These are phyloP conservation scores for Fusarium mangiferae DNA, from an alignment of 2,329 filamentous ascomycete genomes.

Conservation along the genomic window DNA sequence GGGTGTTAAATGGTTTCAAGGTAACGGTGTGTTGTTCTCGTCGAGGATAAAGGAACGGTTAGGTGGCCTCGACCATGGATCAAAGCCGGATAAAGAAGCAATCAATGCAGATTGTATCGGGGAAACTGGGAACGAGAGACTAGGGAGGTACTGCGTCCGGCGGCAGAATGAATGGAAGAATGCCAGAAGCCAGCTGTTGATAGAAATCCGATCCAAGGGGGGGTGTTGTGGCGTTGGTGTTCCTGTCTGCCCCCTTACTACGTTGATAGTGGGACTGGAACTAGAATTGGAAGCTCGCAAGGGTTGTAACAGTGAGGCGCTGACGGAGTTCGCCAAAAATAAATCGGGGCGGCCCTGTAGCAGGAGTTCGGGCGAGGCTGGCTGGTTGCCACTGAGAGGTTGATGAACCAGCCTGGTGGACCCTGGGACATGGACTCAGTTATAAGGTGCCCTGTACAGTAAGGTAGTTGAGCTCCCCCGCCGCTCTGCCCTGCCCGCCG, in stretches of 20 bases:
- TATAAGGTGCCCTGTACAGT: not conserved
- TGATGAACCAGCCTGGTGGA: not conserved
- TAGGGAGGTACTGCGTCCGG: conserved; percentile 31
- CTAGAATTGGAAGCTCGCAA: conserved; percentile 34
- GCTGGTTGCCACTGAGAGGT: not conserved
- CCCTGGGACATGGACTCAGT: conserved; percentile 3
- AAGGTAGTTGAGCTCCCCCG: not conserved
- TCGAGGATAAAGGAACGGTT: conserved; percentile 24
- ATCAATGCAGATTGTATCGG: conserved; percentile 20
- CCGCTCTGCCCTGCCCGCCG: not conserved
- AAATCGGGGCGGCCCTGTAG: conserved; percentile 28
- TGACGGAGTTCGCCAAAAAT: conserved; percentile 31
- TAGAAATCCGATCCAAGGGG: conserved; percentile 37
- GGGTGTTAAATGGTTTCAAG: conserved; percentile 2
- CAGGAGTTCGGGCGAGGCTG: conserved; percentile 16
- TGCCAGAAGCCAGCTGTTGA: conserved; percentile 40
- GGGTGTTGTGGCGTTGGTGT: conserved; percentile 41
- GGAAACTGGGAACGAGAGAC: conserved; percentile 28
- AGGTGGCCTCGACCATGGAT: conserved; percentile 38
- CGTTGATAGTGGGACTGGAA: conserved; percentile 26
- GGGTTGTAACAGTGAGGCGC: conserved; percentile 36
- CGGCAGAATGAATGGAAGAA: conserved; percentile 39
- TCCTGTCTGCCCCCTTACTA: conserved; percentile 39
- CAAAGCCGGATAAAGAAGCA: conserved; percentile 22
- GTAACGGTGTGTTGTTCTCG: conserved; percentile 11